Evolutionary conservation across 202 grass and related monocot species (phyloP).

Genomic region (Panicum virgatum): DNA sequence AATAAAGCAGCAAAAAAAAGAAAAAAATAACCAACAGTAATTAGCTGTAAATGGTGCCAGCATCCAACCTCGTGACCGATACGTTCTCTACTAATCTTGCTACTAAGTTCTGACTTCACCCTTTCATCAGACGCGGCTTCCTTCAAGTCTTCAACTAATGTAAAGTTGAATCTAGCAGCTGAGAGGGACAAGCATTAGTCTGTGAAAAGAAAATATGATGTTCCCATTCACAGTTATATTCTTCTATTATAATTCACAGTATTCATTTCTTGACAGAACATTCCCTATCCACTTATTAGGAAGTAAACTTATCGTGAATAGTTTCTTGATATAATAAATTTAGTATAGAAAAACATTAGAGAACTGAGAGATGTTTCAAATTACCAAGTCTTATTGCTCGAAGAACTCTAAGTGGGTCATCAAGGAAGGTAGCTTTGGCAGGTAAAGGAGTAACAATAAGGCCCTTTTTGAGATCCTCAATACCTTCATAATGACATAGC

Average conservation of each 20-base stretch:
- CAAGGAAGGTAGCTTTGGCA: conserved; percentile 88
- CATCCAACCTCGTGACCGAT: conserved; percentile 78
- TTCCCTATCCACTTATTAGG: conserved; percentile 14
- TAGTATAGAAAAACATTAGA: conserved; percentile 19
- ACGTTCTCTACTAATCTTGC: conserved; percentile 87
- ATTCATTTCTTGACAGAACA: not conserved
- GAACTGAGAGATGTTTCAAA: conserved; percentile 5
- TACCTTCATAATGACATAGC: conserved; percentile 51
- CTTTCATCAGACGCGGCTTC: conserved; percentile 78
- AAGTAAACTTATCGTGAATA: not conserved
- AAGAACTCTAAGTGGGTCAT: conserved; percentile 95
- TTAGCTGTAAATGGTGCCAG: not conserved
- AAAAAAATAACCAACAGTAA: not conserved
- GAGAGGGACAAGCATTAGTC: conserved; percentile 20
- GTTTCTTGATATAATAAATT: not conserved
- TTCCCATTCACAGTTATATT: not conserved
- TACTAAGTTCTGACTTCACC: conserved; percentile 71
- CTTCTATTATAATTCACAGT: not conserved
- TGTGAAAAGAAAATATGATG: conserved; percentile 20
- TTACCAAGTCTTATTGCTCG: conserved; percentile 93
- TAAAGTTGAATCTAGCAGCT: conserved; percentile 90
- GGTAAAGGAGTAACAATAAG: conserved; percentile 82
- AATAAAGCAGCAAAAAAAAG: conserved; percentile 6
- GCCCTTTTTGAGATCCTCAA: conserved; percentile 66
- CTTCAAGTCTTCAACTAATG: conserved; percentile 79